A percentile compares a stretch with the other conserved stretches of the same genome.
phyloP scores from a whole-genome alignment of 164 flowering plant genomes.

The Litsea cubeba region DNA sequence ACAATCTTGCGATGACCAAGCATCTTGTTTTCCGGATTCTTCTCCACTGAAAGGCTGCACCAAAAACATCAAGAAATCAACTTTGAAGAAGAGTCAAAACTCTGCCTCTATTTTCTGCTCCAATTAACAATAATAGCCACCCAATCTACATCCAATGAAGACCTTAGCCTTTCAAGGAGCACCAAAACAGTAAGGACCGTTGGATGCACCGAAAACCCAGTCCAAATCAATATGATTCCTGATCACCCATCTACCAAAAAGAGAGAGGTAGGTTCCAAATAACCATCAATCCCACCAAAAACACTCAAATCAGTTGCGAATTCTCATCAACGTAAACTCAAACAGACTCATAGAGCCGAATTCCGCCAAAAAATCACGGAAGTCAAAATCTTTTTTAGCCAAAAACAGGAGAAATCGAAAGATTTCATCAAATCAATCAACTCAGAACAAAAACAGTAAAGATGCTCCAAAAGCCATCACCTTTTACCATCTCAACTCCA shows the following conservation, averaged over 20 bases:
- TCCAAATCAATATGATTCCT: neutral
- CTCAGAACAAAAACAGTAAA: too few relatives aligned
- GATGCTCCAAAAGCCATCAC: too few relatives aligned
- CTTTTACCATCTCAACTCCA: too few relatives aligned
- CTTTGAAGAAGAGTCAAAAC: neutral
- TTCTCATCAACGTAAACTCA: too few relatives aligned
- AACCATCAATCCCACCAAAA: too few relatives aligned
- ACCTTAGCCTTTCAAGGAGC: neutral
- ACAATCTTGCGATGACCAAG: conserved; percentile 71
- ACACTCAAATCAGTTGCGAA: too few relatives aligned
- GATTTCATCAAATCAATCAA: too few relatives aligned
- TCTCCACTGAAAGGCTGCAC: conserved; percentile 66
- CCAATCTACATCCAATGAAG: neutral
- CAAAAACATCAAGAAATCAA: neutral
- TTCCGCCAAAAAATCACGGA: too few relatives aligned
- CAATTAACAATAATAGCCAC: neutral
- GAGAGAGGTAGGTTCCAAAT: neutral
- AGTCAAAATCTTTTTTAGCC: too few relatives aligned
- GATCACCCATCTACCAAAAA: neutral
- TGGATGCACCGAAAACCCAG: neutral
- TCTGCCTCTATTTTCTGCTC: neutral
- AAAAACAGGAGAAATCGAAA: too few relatives aligned
- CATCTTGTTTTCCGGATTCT: conserved; percentile 70
- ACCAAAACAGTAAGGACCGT: neutral
- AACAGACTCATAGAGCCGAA: too few relatives aligned